Base-by-base conservation (phyloP, 306 rosid species). In the Begonia peltatifolia region DNA sequence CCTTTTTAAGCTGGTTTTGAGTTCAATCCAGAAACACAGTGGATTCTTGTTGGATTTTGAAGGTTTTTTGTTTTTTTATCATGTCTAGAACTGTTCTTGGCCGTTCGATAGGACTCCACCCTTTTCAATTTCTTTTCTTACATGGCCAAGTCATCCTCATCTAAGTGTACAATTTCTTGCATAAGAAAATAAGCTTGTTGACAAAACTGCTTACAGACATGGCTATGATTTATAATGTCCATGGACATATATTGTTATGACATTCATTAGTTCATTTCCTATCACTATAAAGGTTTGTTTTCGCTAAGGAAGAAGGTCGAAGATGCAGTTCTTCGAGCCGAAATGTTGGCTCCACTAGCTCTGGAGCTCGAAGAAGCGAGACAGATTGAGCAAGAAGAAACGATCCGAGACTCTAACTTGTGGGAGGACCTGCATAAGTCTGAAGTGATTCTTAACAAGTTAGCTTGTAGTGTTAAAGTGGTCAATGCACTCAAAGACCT, bases 381-480 rank as follows among this genome's bases (percentile, higher is more conserved):
- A 23, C 43, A 79, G 75, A 80, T 65, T 52, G 64, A 83, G 57
- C 93, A 74, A 68, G 96, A 87, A 72, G 84, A 77, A 68, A 57
- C 73, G 46, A 66, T 80, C 18, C 80, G 82, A 2, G 82, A 73
- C 65, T 69, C 51, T 46, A 65, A 87, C 72, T 67, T 87, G 16
- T 87, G 96, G 96, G 93, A 87, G 54, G 94, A 80, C 57, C 83
- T 75, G 16, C 64, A 73, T 38, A 83, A 83, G 67, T 80, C 96
- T 44, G 68, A 68, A 13, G 84, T 77, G 46, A 66, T 87, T 70
- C 84, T 87, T 63, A 74, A 76, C 70, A 68, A 83, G 68, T 72
- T 87, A 46, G 96, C 89, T 61, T 74, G 72, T 61, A 77, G 80
- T 68, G 75, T 79, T 50, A 87, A 74, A 76, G 77, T 74, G 50